Evolutionary conservation across 106 monocot genomes (phyloP).

Genomic region (Amphibolis antarctica): DNA sequence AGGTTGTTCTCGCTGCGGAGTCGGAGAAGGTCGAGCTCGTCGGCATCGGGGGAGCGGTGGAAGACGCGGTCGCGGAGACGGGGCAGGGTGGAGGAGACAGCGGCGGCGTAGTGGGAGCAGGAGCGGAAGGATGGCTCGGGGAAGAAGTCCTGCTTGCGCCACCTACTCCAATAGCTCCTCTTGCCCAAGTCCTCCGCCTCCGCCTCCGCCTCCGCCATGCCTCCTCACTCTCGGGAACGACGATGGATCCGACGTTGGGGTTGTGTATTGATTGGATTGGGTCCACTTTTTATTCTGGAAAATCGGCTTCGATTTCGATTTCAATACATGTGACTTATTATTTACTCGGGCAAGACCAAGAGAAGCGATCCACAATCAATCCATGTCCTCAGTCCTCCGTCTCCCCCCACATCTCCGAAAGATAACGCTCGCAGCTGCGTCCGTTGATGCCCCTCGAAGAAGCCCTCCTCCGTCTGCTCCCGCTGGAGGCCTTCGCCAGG

Average conservation of each 20-base stretch:
- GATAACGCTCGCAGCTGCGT: conserved; percentile 53
- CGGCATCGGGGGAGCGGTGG: conserved; percentile 8
- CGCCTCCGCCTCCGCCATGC: not conserved
- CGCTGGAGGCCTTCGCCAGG: conserved; percentile 17
- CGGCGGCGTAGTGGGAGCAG: conserved; percentile 9
- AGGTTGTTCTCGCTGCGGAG: conserved; percentile 12
- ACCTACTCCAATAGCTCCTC: conserved; percentile 23
- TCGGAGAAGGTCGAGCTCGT: conserved; percentile 12
- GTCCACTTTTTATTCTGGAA: too few species aligned
- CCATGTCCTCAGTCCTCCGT: not conserved
- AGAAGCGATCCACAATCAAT: too few species aligned
- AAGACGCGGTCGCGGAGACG: conserved; percentile 15
- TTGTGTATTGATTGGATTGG: too few species aligned
- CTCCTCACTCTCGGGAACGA: too few species aligned
- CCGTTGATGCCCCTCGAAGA: conserved; percentile 28
- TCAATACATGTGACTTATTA: too few species aligned
- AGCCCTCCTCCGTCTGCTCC: conserved; percentile 11
- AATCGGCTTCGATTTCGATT: too few species aligned
- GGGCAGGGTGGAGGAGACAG: conserved; percentile 8
- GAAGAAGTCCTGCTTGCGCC: conserved; percentile 17
- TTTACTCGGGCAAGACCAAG: too few species aligned
- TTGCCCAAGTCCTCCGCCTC: not conserved
- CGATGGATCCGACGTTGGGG: too few species aligned
- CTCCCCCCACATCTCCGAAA: conserved; percentile 75
- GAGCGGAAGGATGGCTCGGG: conserved; percentile 16